Conservation (phyloP, 129 eudicot species). For the Tagetes erecta region DNA sequence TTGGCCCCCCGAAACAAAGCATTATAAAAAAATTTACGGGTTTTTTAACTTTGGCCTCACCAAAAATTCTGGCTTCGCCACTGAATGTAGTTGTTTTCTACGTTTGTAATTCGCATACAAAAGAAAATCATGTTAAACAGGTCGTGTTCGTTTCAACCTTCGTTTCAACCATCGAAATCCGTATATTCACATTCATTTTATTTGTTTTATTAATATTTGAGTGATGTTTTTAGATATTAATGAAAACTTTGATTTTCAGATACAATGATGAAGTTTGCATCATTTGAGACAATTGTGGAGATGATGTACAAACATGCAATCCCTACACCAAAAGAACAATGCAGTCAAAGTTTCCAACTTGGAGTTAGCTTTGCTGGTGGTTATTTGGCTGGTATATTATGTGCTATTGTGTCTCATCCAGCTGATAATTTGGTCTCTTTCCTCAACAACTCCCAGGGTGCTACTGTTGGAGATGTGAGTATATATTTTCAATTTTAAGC, state of each 20-base stretch:
- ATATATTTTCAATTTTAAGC: neutral
- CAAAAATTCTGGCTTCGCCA: too few species aligned
- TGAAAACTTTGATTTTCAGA: neutral
- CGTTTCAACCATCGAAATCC: too few species aligned
- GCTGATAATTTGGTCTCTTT: slow-evolving; percentile 86
- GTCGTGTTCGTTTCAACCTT: too few species aligned
- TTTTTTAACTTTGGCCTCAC: too few species aligned
- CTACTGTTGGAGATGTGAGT: slow-evolving; percentile 73
- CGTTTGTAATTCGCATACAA: too few species aligned
- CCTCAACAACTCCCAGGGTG: slow-evolving; percentile 82
- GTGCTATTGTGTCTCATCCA: slow-evolving; percentile 82
- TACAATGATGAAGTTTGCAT: slow-evolving; percentile 86
- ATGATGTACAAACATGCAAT: slow-evolving; percentile 60
- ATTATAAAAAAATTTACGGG: too few species aligned
- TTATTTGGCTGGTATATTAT: slow-evolving; percentile 70
- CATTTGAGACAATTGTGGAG: slow-evolving; percentile 76
- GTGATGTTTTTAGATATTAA: neutral
- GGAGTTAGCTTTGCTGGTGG: slow-evolving; percentile 92
- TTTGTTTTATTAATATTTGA: neutral
- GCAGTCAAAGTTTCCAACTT: slow-evolving; percentile 64
- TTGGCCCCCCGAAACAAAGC: too few species aligned
- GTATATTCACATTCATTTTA: too few species aligned
- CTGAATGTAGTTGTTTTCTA: too few species aligned
- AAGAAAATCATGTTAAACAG: too few species aligned
- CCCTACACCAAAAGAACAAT: slow-evolving; percentile 72